These are phyloP conservation scores for Coniella vitis DNA, from an alignment of 2,329 filamentous ascomycete species.

Conservation along the genomic window DNA sequence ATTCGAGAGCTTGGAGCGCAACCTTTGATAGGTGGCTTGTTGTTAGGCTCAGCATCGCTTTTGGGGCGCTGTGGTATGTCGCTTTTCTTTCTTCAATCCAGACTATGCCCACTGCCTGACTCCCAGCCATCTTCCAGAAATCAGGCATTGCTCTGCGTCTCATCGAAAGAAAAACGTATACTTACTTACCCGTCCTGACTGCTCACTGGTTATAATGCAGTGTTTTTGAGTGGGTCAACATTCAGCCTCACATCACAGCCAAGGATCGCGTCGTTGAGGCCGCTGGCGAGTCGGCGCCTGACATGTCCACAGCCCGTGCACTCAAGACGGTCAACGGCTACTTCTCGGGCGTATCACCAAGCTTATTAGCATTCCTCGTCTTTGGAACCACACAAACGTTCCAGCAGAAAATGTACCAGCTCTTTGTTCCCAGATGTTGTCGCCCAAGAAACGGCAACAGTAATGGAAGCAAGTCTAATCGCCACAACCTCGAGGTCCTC, in stretches of 20 bases:
- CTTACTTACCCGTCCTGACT: neutral
- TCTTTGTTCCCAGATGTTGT: slow-evolving; percentile 15
- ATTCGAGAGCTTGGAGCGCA: neutral
- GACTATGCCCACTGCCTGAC: too few species aligned
- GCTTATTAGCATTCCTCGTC: slow-evolving; percentile 20
- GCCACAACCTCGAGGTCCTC: neutral
- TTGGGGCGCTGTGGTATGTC: slow-evolving; percentile 10
- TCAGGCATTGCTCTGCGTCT: too few species aligned
- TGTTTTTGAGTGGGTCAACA: slow-evolving; percentile 13
- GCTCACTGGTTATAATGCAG: neutral
- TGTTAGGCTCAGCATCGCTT: slow-evolving; percentile 11
- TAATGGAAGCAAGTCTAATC: neutral
- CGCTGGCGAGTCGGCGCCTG: slow-evolving; percentile 15
- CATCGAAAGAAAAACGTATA: too few species aligned
- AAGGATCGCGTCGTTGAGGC: slow-evolving; percentile 29
- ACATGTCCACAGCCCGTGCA: slow-evolving; percentile 8
- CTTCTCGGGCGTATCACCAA: slow-evolving; percentile 22
- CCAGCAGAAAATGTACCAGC: slow-evolving; percentile 17
- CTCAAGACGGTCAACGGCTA: slow-evolving; percentile 17
- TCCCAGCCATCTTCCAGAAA: too few species aligned
- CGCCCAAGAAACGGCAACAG: neutral
- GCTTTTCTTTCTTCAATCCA: neutral
- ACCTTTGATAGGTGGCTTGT: slow-evolving; percentile 14
- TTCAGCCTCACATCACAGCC: slow-evolving; percentile 3
- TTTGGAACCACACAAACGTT: slow-evolving; percentile 23